These are phyloP conservation scores for Pseudomassariella vexata DNA, from an alignment of 2,329 filamentous ascomycete species.

Conservation along the genomic window DNA sequence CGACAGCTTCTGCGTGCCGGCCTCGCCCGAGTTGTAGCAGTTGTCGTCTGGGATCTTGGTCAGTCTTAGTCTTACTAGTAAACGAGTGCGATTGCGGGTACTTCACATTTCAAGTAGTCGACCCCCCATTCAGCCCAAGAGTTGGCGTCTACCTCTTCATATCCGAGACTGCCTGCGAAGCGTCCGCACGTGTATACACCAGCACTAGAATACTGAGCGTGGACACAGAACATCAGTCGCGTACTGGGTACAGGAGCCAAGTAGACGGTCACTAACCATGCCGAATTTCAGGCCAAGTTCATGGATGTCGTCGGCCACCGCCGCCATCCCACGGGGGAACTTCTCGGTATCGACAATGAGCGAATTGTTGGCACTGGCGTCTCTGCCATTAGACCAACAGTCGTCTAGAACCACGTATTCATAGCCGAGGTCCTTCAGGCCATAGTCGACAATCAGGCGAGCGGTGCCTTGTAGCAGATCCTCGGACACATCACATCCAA, in stretches of 20 bases:
- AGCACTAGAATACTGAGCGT: constrained; percentile 33
- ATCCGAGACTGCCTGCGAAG: constrained; percentile 43
- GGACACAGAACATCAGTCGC: no score
- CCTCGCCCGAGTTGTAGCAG: constrained; percentile 27
- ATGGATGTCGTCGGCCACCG: constrained; percentile 28
- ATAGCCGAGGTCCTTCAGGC: constrained; percentile 6
- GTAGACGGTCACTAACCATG: no score
- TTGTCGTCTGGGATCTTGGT: constrained; percentile 32
- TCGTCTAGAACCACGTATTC: constrained; percentile 5
- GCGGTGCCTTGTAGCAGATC: constrained; percentile 3
- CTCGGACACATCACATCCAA: constrained; percentile 6
- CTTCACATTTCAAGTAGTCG: constrained; percentile 42
- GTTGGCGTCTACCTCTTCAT: constrained; percentile 46
- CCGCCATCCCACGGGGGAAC: constrained; percentile 29
- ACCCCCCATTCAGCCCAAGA: constrained; percentile 46
- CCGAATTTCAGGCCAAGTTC: constrained; percentile 29
- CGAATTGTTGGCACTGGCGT: constrained; percentile 2
- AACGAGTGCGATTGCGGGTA: not conserved
- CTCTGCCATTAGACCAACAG: constrained; percentile 5
- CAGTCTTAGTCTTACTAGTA: not conserved
- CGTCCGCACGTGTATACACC: constrained; percentile 43
- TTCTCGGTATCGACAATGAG: constrained; percentile 12
- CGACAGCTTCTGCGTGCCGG: constrained; percentile 18
- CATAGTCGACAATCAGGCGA: constrained; percentile 3
- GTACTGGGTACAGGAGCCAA: no score